A percentile compares a stretch with the other conserved stretches of the same genome.
Evolutionary conservation across 805 yeast genomes (phyloP).

Genomic region (Pichia phayaonensis): DNA sequence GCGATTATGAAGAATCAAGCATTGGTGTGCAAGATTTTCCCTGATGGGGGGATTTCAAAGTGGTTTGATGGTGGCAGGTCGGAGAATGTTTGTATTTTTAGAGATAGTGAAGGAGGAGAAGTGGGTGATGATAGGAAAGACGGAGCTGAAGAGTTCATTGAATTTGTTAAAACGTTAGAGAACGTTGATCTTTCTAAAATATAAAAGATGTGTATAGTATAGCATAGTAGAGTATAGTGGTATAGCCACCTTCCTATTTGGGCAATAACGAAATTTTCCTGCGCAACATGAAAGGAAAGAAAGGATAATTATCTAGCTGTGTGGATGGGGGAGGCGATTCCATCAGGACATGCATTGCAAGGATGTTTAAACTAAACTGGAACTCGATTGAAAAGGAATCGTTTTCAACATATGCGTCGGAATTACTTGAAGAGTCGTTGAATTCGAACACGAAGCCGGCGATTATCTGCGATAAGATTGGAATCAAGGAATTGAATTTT

Average conservation of each 20-base stretch:
- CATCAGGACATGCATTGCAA: too few species aligned
- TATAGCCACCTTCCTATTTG: not conserved
- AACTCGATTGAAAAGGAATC: conserved; percentile 59
- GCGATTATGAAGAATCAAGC: conserved; percentile 15
- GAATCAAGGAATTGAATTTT: conserved; percentile 61
- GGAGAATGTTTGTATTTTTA: conserved; percentile 6
- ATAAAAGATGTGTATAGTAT: not conserved
- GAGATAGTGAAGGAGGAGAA: not conserved
- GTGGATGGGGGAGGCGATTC: too few species aligned
- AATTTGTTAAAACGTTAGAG: not conserved
- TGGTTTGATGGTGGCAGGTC: conserved; percentile 11
- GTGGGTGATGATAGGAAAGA: not conserved
- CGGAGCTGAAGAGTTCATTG: not conserved
- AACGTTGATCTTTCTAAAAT: not conserved
- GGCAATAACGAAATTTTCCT: not conserved
- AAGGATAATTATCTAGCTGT: too few species aligned
- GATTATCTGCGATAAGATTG: conserved; percentile 60
- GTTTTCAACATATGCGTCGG: conserved; percentile 53
- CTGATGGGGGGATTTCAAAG: conserved; percentile 3
- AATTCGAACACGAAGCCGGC: conserved; percentile 68
- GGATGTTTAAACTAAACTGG: conserved; percentile 83
- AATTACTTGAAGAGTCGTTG: conserved; percentile 60
- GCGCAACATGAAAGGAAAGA: too few species aligned
- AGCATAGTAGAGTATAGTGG: too few species aligned
- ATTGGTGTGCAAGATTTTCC: conserved; percentile 12